Conservation (phyloP, 2,329 filamentous ascomycete species). For the Penicillium capsulatum region DNA sequence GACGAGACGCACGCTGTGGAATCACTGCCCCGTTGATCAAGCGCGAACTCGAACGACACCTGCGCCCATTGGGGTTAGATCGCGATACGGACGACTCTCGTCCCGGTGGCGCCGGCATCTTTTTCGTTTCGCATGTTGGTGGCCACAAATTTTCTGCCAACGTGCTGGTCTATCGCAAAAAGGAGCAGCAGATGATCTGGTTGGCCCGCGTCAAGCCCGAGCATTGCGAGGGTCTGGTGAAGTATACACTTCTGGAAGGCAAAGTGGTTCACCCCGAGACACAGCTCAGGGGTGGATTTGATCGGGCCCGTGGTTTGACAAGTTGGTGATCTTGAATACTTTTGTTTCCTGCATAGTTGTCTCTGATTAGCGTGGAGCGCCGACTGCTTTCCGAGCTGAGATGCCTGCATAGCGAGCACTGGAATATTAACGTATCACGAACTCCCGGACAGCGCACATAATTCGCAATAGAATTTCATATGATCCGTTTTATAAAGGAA, state of each 20-base stretch:
- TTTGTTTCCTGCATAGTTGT: background rate
- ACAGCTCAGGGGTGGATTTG: conserved; percentile 81
- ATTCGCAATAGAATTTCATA: too few relatives aligned
- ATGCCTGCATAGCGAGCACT: too few relatives aligned
- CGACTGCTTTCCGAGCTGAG: conserved; percentile 1
- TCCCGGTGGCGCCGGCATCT: conserved; percentile 80
- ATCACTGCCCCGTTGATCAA: conserved; percentile 79
- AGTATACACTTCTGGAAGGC: conserved; percentile 79
- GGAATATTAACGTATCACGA: too few relatives aligned
- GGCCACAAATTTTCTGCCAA: conserved; percentile 94
- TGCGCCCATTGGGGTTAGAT: conserved; percentile 72
- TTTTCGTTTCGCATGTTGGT: conserved; percentile 88
- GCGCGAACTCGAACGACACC: conserved; percentile 76
- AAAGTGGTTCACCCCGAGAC: conserved; percentile 82
- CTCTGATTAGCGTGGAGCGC: too few relatives aligned
- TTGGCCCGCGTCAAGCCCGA: conserved; percentile 78
- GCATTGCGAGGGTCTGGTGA: conserved; percentile 83
- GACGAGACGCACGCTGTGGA: conserved; percentile 84
- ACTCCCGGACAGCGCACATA: too few relatives aligned
- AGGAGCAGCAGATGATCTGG: conserved; percentile 61
- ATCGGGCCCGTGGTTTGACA: conserved; percentile 66
- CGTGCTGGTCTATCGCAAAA: conserved; percentile 73
- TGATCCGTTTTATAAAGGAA: too few relatives aligned
- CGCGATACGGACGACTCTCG: conserved; percentile 78
- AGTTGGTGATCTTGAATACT: conserved; percentile 58